A percentile compares a stretch with the other conserved stretches of the same genome.
Evolutionary conservation across 1,284 basidiomycete genomes (phyloP).

Genomic region (Heliocybe sulcata): DNA sequence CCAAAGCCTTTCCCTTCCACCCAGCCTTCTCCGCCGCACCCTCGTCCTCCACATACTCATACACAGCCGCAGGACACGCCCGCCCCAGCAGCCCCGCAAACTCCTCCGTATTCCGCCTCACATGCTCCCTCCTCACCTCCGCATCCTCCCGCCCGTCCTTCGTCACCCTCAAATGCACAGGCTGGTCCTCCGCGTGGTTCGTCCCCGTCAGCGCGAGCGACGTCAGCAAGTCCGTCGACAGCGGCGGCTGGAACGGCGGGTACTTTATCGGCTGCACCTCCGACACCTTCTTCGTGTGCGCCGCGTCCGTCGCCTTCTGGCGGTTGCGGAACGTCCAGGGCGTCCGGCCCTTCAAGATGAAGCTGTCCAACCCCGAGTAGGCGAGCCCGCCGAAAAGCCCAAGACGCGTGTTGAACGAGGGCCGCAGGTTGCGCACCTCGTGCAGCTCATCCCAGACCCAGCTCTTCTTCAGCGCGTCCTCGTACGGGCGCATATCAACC

Average conservation of each 20-base stretch:
- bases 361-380: slow-evolving; percentile 87
- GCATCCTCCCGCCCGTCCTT: slow-evolving; percentile 24
- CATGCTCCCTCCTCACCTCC: slow-evolving; percentile 56
- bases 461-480: slow-evolving; percentile 65
- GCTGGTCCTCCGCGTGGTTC: slow-evolving; percentile 96
- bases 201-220: slow-evolving; percentile 90
- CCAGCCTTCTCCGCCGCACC: slow-evolving; percentile 37
- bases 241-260: slow-evolving; percentile 83
- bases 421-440: slow-evolving; percentile 90
- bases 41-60: slow-evolving; percentile 89
- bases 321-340: slow-evolving; percentile 89
- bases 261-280: slow-evolving; percentile 83
- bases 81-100: slow-evolving; percentile 85
- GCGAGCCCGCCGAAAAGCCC: slow-evolving; percentile 87
- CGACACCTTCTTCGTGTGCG: slow-evolving; percentile 63
- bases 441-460: slow-evolving; percentile 89
- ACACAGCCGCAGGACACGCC: slow-evolving; percentile 94
- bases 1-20: slow-evolving; percentile 80
- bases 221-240: slow-evolving; percentile 93
- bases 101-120: slow-evolving; percentile 69
- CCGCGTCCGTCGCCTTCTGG: slow-evolving; percentile 57
- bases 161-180: slow-evolving; percentile 71
- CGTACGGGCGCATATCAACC: slow-evolving; percentile 77
- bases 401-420: slow-evolving; percentile 82
- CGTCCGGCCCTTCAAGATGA: slow-evolving; percentile 80